Base-by-base conservation (phyloP, 495 filamentous ascomycete species). In the Hyaloscypha hepaticicola region DNA sequence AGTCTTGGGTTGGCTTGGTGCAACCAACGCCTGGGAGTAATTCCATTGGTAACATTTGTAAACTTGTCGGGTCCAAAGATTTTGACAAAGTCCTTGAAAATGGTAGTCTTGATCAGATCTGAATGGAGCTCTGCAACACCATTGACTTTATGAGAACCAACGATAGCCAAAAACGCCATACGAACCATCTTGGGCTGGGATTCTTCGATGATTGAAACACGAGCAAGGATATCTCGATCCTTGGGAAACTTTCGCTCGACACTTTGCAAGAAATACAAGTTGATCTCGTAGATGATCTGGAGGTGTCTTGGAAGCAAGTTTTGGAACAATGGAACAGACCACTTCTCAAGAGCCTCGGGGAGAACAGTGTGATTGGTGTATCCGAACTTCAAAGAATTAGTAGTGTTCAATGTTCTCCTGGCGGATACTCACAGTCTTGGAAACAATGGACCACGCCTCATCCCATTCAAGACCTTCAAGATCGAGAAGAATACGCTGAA, bases 351-450 rank as follows among this genome's bases (percentile, higher is more conserved):
- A 49, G 95, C 95, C 78, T 99, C 95, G 0, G 95, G 95, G 38
- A 99, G 85, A 48, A 99, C 95, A 3, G 95, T 99, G 75, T 99
- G 95, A 74, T 99, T 99, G 69, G 95, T 97, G 79, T 99, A 99
- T 49, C 92, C 89, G 70, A 99, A 98, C 56, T 86, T 61, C 12
- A 49, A 51, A 64, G 52, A 38, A 49, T 76, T 68, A 75, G 67
- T 11, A 48, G 26, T 25, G 48, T 14, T 33, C 28, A 55, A 50
- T 45, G 26, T 6, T 8, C 21, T 19, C 5, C 9, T 33, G 11
- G 33, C 21, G 33, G 11, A 19, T 58, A 70, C 75, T 74, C 51
- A 80, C 77, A 33, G 82, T 85, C 65, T 77, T 74, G 31, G 75
- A 76, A 29, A 90, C 85, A 70, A 93, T 96, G 58, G 77, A 76